A percentile compares a stretch with the other conserved stretches of the same genome.
These are phyloP conservation scores for Mucuna pruriens DNA, from an alignment of 306 rosid genomes.

Conservation along the genomic window DNA sequence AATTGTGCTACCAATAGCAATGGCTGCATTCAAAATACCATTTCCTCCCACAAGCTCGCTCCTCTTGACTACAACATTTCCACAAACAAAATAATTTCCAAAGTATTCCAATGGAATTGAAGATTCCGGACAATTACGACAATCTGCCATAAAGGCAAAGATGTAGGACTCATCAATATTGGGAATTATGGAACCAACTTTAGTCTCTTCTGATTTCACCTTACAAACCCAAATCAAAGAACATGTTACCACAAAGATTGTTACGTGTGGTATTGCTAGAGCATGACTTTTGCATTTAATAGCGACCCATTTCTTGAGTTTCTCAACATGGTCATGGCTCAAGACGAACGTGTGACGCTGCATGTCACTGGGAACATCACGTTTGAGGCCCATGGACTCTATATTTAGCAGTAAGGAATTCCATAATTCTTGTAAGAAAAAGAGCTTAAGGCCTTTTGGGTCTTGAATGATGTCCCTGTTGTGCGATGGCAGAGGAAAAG, in stretches of 20 bases:
- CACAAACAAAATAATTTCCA: slow-evolving; percentile 42
- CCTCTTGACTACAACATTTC: not conserved
- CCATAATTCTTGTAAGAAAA: not conserved
- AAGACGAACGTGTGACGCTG: slow-evolving; percentile 2
- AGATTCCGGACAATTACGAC: slow-evolving; percentile 31
- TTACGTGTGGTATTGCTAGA: not conserved
- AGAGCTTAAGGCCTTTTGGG: not conserved
- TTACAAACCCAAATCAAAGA: slow-evolving; percentile 38
- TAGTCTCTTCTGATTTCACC: slow-evolving; percentile 24
- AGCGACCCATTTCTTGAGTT: slow-evolving; percentile 21
- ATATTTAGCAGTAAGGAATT: not conserved
- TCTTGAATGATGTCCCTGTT: slow-evolving; percentile 18
- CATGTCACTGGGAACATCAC: not conserved
- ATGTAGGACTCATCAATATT: slow-evolving; percentile 24
- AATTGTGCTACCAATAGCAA: slow-evolving; percentile 41
- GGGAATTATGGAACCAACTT: not conserved
- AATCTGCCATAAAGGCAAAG: slow-evolving; percentile 41
- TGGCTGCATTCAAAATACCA: slow-evolving; percentile 40
- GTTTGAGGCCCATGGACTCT: not conserved
- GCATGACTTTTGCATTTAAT: not conserved
- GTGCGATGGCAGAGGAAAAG: slow-evolving; percentile 27
- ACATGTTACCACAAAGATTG: slow-evolving; percentile 38
- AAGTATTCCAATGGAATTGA: slow-evolving; percentile 45
- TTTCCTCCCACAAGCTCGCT: slow-evolving; percentile 38
- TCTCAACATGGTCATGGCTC: slow-evolving; percentile 28